Conservation (phyloP, 768 basidiomycete genomes). For the Termitomyces sp. region DNA sequence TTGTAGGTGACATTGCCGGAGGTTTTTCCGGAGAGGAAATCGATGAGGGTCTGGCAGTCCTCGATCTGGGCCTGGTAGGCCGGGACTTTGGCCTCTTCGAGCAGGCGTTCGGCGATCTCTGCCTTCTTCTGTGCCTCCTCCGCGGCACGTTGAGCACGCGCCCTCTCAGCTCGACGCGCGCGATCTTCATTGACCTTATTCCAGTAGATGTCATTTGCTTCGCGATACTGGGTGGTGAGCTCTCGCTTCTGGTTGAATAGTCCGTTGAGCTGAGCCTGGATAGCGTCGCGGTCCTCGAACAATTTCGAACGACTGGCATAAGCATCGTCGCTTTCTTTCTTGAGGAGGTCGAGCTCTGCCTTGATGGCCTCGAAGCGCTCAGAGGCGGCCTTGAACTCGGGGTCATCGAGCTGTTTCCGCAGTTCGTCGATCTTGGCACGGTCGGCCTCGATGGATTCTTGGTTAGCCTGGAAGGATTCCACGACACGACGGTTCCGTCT, state of each 20-base stretch:
- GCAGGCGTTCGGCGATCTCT: conserved; percentile 72
- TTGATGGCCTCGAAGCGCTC: conserved; percentile 81
- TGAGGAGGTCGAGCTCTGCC: conserved; percentile 79
- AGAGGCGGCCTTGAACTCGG: conserved; percentile 74
- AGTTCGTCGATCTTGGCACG: conserved; percentile 71
- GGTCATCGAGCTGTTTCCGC: conserved; percentile 82
- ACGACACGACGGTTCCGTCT: conserved; percentile 70
- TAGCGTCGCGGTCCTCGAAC: conserved; percentile 76
- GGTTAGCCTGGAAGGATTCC: conserved; percentile 75
- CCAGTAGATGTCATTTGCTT: conserved; percentile 80
- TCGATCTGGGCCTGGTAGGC: conserved; percentile 93
- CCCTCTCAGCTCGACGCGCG: conserved; percentile 73
- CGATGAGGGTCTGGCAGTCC: conserved; percentile 91
- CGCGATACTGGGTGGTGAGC: conserved; percentile 62
- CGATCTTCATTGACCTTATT: conserved; percentile 85
- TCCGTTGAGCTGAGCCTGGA: conserved; percentile 64
- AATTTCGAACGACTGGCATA: conserved; percentile 78
- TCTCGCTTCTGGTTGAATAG: conserved; percentile 78
- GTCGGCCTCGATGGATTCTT: conserved; percentile 78
- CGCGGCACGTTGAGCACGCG: conserved; percentile 66
- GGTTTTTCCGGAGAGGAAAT: conserved; percentile 70
- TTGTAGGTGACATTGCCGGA: conserved; percentile 38
- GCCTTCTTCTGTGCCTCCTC: conserved; percentile 76
- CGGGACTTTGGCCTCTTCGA: conserved; percentile 86
- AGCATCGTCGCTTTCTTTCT: conserved; percentile 81